Conservation (phyloP, 805 yeast species). For the Lipomyces sp. region DNA sequence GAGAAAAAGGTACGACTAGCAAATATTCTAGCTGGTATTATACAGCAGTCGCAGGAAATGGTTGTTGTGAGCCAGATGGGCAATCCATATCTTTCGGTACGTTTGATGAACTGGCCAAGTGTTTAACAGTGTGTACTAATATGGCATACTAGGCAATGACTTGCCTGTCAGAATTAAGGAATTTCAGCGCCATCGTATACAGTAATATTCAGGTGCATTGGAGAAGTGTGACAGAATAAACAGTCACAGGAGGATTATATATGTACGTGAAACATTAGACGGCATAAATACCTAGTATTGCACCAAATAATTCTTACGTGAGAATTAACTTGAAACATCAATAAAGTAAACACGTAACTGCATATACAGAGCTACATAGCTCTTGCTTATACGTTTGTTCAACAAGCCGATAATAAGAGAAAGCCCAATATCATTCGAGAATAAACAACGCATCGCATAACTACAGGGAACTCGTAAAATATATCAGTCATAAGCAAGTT, state of each 20-base stretch:
- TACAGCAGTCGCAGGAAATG: slow-evolving; percentile 65
- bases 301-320: neutral
- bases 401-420: neutral
- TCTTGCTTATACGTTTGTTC: neutral
- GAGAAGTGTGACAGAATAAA: neutral
- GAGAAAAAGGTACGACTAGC: slow-evolving; percentile 59
- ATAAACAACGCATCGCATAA: neutral
- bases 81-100: slow-evolving; percentile 51
- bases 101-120: neutral
- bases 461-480: neutral
- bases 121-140: neutral
- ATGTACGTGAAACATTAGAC: neutral
- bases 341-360: neutral
- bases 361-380: neutral
- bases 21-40: slow-evolving; percentile 66
- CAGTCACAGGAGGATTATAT: neutral
- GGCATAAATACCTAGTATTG: neutral
- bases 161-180: slow-evolving; percentile 70
- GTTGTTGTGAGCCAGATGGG: slow-evolving; percentile 49
- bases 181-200: slow-evolving; percentile 86
- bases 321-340: neutral
- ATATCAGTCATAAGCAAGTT: neutral
- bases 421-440: neutral
- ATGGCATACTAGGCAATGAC: slow-evolving; percentile 48
- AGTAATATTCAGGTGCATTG: slow-evolving; percentile 59